Conservation (phyloP, 495 filamentous ascomycete genomes). For the Peziza echinospora region DNA sequence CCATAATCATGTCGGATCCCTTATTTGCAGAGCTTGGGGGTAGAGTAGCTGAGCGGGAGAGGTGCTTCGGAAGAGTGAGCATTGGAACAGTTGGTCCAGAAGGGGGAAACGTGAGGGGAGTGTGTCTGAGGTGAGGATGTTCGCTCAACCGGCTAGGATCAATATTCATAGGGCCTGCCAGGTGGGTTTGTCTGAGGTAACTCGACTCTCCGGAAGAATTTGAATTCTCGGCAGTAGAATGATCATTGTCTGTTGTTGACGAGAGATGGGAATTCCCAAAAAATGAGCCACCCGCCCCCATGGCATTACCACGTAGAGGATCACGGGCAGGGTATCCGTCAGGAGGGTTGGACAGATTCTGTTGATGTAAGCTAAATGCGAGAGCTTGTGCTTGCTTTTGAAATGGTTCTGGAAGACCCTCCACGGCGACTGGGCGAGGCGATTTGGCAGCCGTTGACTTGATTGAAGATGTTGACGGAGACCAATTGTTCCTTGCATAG, state of each 20-base stretch:
- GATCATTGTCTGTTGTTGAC: constrained; percentile 6
- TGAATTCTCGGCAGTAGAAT: constrained; percentile 5
- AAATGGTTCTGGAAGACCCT: constrained; percentile 59
- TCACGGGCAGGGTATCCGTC: constrained; percentile 18
- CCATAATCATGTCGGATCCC: constrained; percentile 7
- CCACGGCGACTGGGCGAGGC: constrained; percentile 43
- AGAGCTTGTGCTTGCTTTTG: constrained; percentile 44
- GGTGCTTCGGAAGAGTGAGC: neutral
- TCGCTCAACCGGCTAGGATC: neutral
- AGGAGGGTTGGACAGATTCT: constrained; percentile 21
- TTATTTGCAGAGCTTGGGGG: constrained; percentile 5
- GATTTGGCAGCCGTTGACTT: constrained; percentile 45
- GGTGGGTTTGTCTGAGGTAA: neutral
- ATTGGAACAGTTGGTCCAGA: neutral
- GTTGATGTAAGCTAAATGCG: constrained; percentile 29
- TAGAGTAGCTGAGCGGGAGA: neutral
- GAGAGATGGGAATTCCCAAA: constrained; percentile 9
- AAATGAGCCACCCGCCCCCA: constrained; percentile 2
- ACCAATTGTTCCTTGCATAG: constrained; percentile 47
- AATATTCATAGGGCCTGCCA: constrained; percentile 4
- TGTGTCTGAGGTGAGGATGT: too few relatives aligned
- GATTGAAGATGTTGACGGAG: constrained; percentile 41
- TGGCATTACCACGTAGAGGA: constrained; percentile 7
- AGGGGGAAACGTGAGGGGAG: neutral
- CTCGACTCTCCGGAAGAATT: constrained; percentile 1